Evolutionary conservation across 257 asterid genomes (phyloP).

Genomic region (Craterostigma plantagineum): DNA sequence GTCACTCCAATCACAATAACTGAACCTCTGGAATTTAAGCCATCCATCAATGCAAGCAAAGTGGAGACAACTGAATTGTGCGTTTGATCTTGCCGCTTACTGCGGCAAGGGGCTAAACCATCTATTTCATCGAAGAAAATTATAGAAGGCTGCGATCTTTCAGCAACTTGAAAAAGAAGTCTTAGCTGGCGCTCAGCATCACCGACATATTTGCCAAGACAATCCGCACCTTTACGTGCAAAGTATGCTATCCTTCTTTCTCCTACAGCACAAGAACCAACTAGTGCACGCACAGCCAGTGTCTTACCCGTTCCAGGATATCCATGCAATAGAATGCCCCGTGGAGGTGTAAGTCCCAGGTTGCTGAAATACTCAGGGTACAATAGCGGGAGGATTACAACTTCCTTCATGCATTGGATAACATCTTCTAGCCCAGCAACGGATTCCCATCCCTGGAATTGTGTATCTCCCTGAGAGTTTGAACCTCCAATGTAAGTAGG

Average conservation of each 20-base stretch:
- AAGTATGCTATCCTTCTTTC: constrained; percentile 92
- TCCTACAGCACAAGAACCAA: constrained; percentile 96
- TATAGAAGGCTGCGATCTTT: constrained; percentile 96
- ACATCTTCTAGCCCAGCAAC: constrained; percentile 97
- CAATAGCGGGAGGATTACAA: constrained; percentile 78
- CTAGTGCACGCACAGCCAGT: constrained; percentile 87
- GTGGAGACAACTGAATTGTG: constrained; percentile 99
- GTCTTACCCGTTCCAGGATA: constrained; percentile 99
- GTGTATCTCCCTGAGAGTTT: constrained; percentile 25
- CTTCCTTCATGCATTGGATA: constrained; percentile 96
- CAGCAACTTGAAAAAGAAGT: constrained; percentile 93
- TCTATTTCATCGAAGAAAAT: constrained; percentile 97
- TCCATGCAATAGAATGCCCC: constrained; percentile 98
- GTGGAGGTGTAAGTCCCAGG: constrained; percentile 86
- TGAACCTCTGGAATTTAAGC: constrained; percentile 90
- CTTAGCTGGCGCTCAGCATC: constrained; percentile 97
- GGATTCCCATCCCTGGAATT: constrained; percentile 90
- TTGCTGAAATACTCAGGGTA: constrained; percentile 81
- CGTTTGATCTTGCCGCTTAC: constrained; percentile 88
- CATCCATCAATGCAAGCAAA: constrained; percentile 95
- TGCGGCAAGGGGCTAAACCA: constrained; percentile 96
- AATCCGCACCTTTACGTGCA: constrained; percentile 98
- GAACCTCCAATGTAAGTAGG: constrained; percentile 89
- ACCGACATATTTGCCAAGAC: constrained; percentile 98
- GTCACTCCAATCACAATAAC: constrained; percentile 97